Evolutionary conservation across 345 rosid genomes (phyloP).

Genomic region (Cardamine chenopodiifolia): DNA sequence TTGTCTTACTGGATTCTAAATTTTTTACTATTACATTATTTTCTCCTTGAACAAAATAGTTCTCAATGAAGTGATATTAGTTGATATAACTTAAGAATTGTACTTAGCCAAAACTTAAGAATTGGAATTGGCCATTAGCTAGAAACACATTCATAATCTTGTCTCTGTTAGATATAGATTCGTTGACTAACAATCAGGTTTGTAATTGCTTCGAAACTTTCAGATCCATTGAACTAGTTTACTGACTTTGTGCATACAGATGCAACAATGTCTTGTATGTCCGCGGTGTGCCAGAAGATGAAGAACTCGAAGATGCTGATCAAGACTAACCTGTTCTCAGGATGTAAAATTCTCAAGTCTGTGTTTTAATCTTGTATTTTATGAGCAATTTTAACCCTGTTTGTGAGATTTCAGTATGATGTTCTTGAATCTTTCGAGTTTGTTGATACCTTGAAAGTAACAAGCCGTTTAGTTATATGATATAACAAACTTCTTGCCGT

Average conservation of each 20-base stretch:
- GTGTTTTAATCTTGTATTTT: constrained; percentile 9
- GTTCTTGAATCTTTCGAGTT: not conserved
- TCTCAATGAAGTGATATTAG: not conserved
- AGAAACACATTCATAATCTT: not conserved
- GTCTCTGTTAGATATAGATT: not conserved
- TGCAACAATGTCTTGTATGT: constrained; percentile 92
- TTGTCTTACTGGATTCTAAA: not conserved
- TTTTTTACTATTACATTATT: not conserved
- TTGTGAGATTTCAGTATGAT: not conserved
- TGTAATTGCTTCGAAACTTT: not conserved
- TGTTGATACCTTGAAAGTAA: constrained; percentile 3
- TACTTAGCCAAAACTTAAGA: not conserved
- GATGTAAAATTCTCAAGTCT: not conserved
- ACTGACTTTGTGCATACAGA: constrained; percentile 44
- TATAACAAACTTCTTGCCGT: not conserved
- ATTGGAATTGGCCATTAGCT: not conserved
- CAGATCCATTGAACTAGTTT: not conserved
- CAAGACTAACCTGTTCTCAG: constrained; percentile 42
- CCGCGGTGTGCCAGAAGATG: constrained; percentile 95
- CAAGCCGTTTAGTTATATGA: not conserved
- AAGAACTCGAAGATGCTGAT: constrained; percentile 85
- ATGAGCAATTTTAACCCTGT: constrained; percentile 9
- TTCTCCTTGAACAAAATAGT: not conserved
- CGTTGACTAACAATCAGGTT: not conserved
- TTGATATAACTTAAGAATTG: constrained; percentile 3